phyloP scores from a whole-genome alignment of 169 alveolate genomes.

The Cyclospora cayetanensis region DNA sequence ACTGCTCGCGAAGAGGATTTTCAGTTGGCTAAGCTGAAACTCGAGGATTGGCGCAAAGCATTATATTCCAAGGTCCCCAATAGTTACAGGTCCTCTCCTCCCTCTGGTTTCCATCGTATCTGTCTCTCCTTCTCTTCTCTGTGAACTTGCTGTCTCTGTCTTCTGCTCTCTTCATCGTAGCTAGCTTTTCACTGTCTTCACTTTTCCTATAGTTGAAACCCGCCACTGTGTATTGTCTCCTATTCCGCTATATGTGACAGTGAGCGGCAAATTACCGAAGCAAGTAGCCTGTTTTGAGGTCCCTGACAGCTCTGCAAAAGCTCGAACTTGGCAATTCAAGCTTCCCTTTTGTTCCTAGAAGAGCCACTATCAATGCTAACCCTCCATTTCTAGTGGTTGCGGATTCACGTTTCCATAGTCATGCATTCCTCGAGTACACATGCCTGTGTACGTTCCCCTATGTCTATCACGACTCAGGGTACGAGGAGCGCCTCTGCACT shows the following conservation, averaged over 20 bases:
- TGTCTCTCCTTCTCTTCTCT: background rate
- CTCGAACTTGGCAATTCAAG: too few relatives aligned
- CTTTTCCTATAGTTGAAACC: background rate
- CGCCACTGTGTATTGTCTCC: too few relatives aligned
- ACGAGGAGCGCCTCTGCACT: constrained; percentile 65
- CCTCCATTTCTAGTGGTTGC: background rate
- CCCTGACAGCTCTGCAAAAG: too few relatives aligned
- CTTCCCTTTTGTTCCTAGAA: too few relatives aligned
- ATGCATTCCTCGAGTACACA: background rate
- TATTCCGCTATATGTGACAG: too few relatives aligned
- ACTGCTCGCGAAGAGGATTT: constrained; percentile 68
- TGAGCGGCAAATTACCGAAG: too few relatives aligned
- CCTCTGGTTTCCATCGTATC: background rate
- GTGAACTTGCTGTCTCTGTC: background rate
- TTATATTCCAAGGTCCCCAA: constrained; percentile 53
- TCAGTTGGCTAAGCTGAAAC: constrained; percentile 60
- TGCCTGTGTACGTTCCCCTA: background rate
- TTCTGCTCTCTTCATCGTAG: background rate
- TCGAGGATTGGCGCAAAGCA: constrained; percentile 64
- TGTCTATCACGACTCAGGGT: constrained; percentile 32
- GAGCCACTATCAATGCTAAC: background rate
- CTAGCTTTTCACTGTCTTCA: background rate
- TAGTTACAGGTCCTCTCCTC: constrained; percentile 20
- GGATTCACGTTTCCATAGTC: background rate
- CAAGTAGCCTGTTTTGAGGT: too few relatives aligned